These are phyloP conservation scores for Boletus sensibilis DNA, from an alignment of 768 basidiomycete species.

Conservation along the genomic window DNA sequence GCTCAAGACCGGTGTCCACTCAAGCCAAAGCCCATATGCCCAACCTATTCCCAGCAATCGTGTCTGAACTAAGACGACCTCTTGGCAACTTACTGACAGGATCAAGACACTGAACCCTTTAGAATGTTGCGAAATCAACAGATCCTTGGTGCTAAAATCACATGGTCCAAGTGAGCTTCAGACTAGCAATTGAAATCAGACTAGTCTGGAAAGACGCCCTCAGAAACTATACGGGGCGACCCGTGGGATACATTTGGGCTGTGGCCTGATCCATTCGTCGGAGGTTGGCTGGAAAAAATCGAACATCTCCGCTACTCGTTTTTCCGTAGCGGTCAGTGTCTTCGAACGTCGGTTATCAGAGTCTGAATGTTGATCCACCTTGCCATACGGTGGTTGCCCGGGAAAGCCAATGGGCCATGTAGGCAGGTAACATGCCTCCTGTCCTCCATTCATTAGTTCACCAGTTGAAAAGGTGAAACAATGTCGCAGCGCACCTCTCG, in stretches of 20 bases:
- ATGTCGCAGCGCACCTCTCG: slow-evolving; percentile 35
- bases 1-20: too few species aligned
- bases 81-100: neutral
- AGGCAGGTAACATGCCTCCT: slow-evolving; percentile 23
- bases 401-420: slow-evolving; percentile 19
- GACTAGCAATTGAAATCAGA: neutral
- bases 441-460: neutral
- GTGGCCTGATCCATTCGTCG: slow-evolving; percentile 9
- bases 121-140: neutral
- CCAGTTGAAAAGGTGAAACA: neutral
- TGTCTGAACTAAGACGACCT: too few species aligned
- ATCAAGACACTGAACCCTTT: neutral
- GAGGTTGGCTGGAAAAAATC: neutral
- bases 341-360: neutral
- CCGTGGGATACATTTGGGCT: slow-evolving; percentile 13
- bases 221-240: slow-evolving; percentile 4
- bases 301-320: neutral
- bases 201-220: neutral
- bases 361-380: neutral
- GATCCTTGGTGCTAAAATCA: too few species aligned
- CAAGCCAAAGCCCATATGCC: too few species aligned
- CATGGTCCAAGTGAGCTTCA: neutral
- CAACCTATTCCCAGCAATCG: neutral
- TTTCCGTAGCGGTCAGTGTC: neutral
- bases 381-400: neutral